Conservation (phyloP, 1,139 yeast species). For the Geotrichum histeridarum region DNA sequence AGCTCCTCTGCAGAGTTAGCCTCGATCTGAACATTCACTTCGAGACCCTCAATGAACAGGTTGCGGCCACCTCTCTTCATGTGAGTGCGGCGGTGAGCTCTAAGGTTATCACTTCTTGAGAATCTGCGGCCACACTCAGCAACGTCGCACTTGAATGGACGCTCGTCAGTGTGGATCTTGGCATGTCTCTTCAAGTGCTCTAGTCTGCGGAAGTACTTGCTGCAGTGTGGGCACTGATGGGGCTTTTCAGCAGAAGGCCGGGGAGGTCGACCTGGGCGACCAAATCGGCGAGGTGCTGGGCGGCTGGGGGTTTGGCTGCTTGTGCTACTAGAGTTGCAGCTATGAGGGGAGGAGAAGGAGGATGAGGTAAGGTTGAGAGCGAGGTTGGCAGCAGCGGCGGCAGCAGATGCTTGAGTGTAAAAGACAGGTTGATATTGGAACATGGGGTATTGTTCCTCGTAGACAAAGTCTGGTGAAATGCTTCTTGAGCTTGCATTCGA, state of each 20-base stretch:
- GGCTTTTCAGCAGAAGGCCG: slow-evolving; percentile 44
- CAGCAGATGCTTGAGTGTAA: slow-evolving; percentile 9
- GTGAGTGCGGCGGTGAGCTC: slow-evolving; percentile 76
- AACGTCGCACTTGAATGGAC: slow-evolving; percentile 72
- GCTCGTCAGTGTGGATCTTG: slow-evolving; percentile 82
- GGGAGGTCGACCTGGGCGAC: slow-evolving; percentile 5
- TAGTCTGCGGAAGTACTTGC: slow-evolving; percentile 84
- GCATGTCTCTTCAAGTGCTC: slow-evolving; percentile 90
- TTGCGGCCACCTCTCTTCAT: slow-evolving; percentile 46
- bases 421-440: slow-evolving; percentile 4
- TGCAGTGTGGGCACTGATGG: slow-evolving; percentile 56
- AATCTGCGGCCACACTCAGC: slow-evolving; percentile 65
- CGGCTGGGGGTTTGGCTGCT: no score
- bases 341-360: neutral
- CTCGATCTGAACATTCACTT: slow-evolving; percentile 34
- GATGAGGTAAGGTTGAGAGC: slow-evolving; percentile 9
- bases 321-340: neutral
- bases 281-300: slow-evolving; percentile 2
- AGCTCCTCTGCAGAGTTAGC: neutral
- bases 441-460: neutral
- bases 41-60: slow-evolving; percentile 43
- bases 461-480: slow-evolving; percentile 15
- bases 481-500: slow-evolving; percentile 15
- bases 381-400: slow-evolving; percentile 10
- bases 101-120: slow-evolving; percentile 71